Base-by-base conservation (phyloP, 2,329 filamentous ascomycete species). In the Talaromyces sp. region DNA sequence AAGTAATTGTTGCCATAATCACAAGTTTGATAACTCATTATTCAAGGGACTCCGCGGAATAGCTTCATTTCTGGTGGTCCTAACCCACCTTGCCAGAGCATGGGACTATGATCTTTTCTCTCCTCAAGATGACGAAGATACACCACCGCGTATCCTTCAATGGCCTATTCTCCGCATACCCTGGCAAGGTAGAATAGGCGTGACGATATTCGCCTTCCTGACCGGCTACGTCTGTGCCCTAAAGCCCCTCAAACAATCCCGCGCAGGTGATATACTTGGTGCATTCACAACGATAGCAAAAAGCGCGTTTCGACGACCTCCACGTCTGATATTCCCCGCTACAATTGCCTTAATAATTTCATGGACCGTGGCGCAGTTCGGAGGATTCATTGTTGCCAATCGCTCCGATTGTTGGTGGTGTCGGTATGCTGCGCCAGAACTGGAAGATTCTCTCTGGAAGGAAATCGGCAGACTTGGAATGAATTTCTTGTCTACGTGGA, bases 151-250 rank as follows among this genome's bases (percentile, higher is more conserved):
- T 49, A 52, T 82, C 24, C 70, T 81, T 30, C 80, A 83, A 63
- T 69, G 76, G 46, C 79, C 80, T 4, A 74, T 82, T 55, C 64
- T 82, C n/a, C 80, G 80, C n/a, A 71, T 82, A n/a, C 78, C 79
- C 27, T 80, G 74, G 70, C 80, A 82, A 63, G 80, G 80, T 40
- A 75, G 79, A 19, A 76, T 82, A 27, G 80, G 80, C 39, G 80
- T 83, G 30, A 80, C 80, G 53, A 81, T 82, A 65, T 83, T 83
- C 58, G 78, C 79, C 46, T 81, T 83, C 57, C 68, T 83, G 48
- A 82, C 80, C 1, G 80, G 80, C 52, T 82, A 82, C 57, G 80
- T 83, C 19, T 82, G 80, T 64, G 80, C 79, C 24, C 71, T 82
- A 52, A 82, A 82, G 63, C 80, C 80, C 1, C 67, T 82, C 13